Base-by-base conservation (phyloP, 2,329 filamentous ascomycete species). In the Fusarium sacchari region DNA sequence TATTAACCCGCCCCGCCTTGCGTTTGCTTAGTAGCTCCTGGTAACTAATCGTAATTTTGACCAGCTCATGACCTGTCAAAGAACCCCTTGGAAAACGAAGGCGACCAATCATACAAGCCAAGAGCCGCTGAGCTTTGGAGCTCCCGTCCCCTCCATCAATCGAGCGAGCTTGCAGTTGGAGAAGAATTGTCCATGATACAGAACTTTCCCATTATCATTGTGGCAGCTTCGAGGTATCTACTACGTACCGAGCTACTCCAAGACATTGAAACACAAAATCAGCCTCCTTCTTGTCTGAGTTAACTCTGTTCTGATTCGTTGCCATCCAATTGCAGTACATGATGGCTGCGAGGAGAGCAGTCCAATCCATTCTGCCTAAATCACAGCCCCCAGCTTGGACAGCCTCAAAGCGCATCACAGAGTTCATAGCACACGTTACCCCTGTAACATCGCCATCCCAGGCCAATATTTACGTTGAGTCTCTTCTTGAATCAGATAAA, bases 351-450 rank as follows among this genome's bases (percentile, higher is more conserved):
- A 73, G 56, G 28, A 61, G 67, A 40, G 32, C 52, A 49, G 71
- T 43, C 22, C 71, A 73, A 52, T 58, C 32, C 20, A 57, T 73
- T 68, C 55, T 73, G 67, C 67, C 71, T 57, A 73, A 73, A 68
- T 60, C 71, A 42, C 42, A 64, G n/a, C 26, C 49, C 40, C 69
- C 69, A 34, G 39, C 63, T 39, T 99, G 96, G 96, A 87, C 87
- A 2, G 74, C 95, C 2, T 97, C 94, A 2, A 90, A 93, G 15
- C 87, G 91, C 1, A 83, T 96, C 13, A 88, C 90, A 2, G 95
- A 97, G 82, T 99, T 99, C 80, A 78, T 98, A 49, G 96, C 93
- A 6, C 91, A 95, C 44, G 92, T 90, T 47, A 92, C 93, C 0
- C 83, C 83, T 6, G 94, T 97, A 7, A 84, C 87, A 1, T 93